phyloP scores from a whole-genome alignment of 2,329 filamentous ascomycete genomes.

The Chaetothyriales sp. region DNA sequence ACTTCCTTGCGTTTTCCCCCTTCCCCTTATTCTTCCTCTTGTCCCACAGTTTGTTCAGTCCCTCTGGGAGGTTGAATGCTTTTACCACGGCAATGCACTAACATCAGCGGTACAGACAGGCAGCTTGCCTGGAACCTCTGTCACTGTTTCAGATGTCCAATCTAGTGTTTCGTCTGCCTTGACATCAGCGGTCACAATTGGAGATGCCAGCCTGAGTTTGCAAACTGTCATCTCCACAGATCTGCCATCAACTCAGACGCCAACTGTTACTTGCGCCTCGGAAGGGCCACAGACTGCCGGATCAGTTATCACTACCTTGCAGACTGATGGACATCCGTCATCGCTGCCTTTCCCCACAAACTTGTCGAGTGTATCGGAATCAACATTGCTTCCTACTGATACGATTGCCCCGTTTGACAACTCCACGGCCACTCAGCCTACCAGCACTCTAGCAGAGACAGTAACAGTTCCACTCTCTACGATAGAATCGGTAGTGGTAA shows the following conservation, averaged over 20 bases:
- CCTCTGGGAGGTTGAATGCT: neutral
- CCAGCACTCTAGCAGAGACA: slow-evolving; percentile 13
- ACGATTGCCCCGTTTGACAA: slow-evolving; percentile 11
- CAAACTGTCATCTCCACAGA: slow-evolving; percentile 11
- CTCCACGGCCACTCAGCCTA: slow-evolving; percentile 7
- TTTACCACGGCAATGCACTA: neutral
- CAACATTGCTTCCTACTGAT: slow-evolving; percentile 15
- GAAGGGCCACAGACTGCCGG: slow-evolving; percentile 15
- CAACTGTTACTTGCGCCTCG: slow-evolving; percentile 14
- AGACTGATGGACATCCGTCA: slow-evolving; percentile 15
- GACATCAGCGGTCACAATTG: slow-evolving; percentile 10
- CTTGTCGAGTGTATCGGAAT: slow-evolving; percentile 9
- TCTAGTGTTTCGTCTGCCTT: neutral
- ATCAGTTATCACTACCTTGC: slow-evolving; percentile 13
- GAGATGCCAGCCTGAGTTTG: slow-evolving; percentile 11
- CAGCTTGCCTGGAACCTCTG: neutral
- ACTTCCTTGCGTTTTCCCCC: slow-evolving; percentile 4
- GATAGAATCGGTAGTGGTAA: slow-evolving; percentile 11
- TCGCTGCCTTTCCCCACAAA: slow-evolving; percentile 16
- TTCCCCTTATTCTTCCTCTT: slow-evolving; percentile 4
- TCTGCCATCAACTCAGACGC: slow-evolving; percentile 8
- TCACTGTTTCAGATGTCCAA: neutral
- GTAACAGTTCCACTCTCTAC: slow-evolving; percentile 16
- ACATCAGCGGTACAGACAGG: neutral
- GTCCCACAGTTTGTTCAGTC: neutral